A percentile compares a stretch with the other conserved stretches of the same genome.
These are phyloP conservation scores for Diaporthe citrichinensis DNA, from an alignment of 2,329 filamentous ascomycete species.

Conservation along the genomic window DNA sequence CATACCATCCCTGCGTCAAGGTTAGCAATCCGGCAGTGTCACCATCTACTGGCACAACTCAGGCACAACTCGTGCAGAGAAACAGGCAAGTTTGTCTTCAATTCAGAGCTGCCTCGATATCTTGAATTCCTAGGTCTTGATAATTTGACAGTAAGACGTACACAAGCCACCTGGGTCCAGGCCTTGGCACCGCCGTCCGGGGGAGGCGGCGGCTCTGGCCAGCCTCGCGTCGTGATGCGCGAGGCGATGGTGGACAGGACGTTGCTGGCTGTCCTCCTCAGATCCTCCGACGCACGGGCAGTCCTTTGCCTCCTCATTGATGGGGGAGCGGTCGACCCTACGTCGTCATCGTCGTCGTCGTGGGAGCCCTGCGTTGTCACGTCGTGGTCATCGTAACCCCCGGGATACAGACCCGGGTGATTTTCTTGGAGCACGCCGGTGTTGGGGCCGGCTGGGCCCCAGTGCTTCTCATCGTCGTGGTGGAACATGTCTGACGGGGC, in stretches of 20 bases:
- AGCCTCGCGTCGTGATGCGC: slow-evolving; percentile 55
- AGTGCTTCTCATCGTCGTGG: not conserved
- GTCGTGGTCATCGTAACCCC: slow-evolving; percentile 14
- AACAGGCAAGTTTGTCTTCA: slow-evolving; percentile 24
- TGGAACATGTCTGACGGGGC: not conserved
- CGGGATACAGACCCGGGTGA: not conserved
- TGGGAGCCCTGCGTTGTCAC: not conserved
- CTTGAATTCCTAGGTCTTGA: slow-evolving; percentile 15
- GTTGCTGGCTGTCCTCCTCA: slow-evolving; percentile 39
- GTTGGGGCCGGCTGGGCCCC: not conserved
- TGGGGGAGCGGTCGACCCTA: slow-evolving; percentile 12
- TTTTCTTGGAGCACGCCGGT: not conserved
- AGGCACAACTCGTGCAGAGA: slow-evolving; percentile 7
- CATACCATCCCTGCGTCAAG: slow-evolving; percentile 38
- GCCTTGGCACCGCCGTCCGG: slow-evolving; percentile 61
- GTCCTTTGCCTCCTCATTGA: slow-evolving; percentile 30
- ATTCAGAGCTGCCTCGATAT: slow-evolving; percentile 18
- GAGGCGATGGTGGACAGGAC: slow-evolving; percentile 42
- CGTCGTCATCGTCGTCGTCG: slow-evolving; percentile 17
- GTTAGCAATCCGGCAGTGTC: slow-evolving; percentile 22
- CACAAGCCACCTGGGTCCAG: slow-evolving; percentile 54
- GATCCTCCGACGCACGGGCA: slow-evolving; percentile 34
- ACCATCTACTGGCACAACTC: not conserved
- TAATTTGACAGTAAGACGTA: slow-evolving; percentile 27
- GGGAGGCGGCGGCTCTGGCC: slow-evolving; percentile 58